These are phyloP conservation scores for Talaromyces trachyspermus DNA, from an alignment of 495 filamentous ascomycete genomes.

Conservation along the genomic window DNA sequence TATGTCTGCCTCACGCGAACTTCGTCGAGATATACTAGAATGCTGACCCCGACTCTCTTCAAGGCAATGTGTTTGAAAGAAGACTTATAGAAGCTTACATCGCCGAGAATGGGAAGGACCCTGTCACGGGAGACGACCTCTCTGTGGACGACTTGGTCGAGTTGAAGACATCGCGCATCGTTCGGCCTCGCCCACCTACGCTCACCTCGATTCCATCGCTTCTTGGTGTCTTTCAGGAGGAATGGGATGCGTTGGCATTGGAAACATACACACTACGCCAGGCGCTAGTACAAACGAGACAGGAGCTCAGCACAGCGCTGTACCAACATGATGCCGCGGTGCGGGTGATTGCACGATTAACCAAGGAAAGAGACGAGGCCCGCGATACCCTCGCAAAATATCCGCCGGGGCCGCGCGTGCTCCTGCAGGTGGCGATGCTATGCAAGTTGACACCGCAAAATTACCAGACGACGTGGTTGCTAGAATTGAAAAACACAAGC, in stretches of 20 bases:
- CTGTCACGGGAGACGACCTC: constrained; percentile 86
- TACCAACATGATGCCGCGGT: constrained; percentile 96
- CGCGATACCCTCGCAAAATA: constrained; percentile 81
- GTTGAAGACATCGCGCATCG: constrained; percentile 71
- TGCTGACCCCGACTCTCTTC: constrained; percentile 20
- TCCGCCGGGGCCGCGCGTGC: constrained; percentile 55
- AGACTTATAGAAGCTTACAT: constrained; percentile 93
- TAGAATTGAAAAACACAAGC: constrained; percentile 71
- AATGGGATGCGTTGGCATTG: constrained; percentile 91
- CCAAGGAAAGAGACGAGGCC: constrained; percentile 85
- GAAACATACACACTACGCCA: constrained; percentile 86
- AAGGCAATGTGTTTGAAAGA: constrained; percentile 88
- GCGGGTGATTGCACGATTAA: constrained; percentile 82
- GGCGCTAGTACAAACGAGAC: constrained; percentile 78
- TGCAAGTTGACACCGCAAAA: constrained; percentile 76
- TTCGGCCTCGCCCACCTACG: constrained; percentile 84
- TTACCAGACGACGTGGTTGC: constrained; percentile 65
- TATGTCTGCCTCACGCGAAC: constrained; percentile 34
- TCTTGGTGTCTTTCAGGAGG: constrained; percentile 92
- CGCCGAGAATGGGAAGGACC: constrained; percentile 87
- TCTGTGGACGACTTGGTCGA: constrained; percentile 77
- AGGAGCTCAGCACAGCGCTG: constrained; percentile 86
- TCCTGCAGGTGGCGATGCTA: constrained; percentile 63
- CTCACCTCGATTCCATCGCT: constrained; percentile 96
- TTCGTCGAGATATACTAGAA: not conserved